Percentiles rank a stretch among this genome's conserved stretches.
Evolutionary conservation across 2,329 filamentous ascomycete species (phyloP).

Genomic region (Sporothrix curviconia): DNA sequence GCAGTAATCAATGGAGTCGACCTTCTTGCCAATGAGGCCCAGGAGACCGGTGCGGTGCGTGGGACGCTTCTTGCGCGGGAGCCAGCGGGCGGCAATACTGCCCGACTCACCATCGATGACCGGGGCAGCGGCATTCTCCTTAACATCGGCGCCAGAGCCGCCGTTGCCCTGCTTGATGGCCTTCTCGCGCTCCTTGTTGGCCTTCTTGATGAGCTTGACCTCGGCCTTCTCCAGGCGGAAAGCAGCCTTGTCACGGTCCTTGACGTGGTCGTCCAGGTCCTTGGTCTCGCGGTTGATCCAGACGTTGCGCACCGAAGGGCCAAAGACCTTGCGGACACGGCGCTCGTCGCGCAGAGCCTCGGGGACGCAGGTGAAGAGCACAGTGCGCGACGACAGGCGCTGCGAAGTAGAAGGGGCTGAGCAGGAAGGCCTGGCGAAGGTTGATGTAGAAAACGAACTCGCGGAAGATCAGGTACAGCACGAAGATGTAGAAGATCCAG

Average conservation of each 20-base stretch:
- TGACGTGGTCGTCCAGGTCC: slow-evolving; percentile 71
- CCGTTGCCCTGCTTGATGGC: slow-evolving; percentile 58
- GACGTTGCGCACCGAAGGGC: slow-evolving; percentile 70
- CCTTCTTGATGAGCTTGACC: slow-evolving; percentile 73
- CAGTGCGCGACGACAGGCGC: slow-evolving; percentile 83
- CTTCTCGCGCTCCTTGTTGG: slow-evolving; percentile 66
- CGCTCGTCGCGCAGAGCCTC: slow-evolving; percentile 67
- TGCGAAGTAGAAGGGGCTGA: slow-evolving; percentile 77
- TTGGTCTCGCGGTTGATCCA: slow-evolving; percentile 77
- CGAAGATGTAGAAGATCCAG: slow-evolving; percentile 79
- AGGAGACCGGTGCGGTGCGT: slow-evolving; percentile 65
- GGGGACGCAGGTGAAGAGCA: slow-evolving; percentile 83
- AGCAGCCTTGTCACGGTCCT: slow-evolving; percentile 72
- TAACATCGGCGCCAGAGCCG: slow-evolving; percentile 26
- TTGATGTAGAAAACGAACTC: slow-evolving; percentile 94
- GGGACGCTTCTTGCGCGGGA: slow-evolving; percentile 66
- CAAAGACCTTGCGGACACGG: slow-evolving; percentile 75
- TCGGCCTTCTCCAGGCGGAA: slow-evolving; percentile 81
- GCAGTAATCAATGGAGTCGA: slow-evolving; percentile 90
- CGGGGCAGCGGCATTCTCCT: slow-evolving; percentile 30
- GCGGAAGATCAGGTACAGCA: slow-evolving; percentile 83
- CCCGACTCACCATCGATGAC: slow-evolving; percentile 62
- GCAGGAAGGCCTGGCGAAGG: slow-evolving; percentile 82
- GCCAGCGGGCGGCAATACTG: slow-evolving; percentile 65
- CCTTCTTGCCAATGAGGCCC: slow-evolving; percentile 71